Evolutionary conservation across 2,329 filamentous ascomycete species (phyloP).

Genomic region (Sarocladium brachiariae): DNA sequence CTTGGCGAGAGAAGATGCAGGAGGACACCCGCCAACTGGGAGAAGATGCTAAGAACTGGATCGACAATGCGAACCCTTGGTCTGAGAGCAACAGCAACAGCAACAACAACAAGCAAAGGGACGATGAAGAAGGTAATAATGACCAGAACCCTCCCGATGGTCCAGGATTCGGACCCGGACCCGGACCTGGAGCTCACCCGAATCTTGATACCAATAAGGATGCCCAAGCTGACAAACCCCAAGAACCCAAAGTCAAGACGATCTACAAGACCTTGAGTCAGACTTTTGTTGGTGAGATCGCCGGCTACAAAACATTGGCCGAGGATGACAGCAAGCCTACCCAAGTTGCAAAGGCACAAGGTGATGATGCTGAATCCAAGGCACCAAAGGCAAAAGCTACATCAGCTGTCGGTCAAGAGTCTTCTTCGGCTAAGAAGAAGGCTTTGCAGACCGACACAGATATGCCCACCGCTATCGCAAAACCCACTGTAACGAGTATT

Average conservation of each 20-base stretch:
- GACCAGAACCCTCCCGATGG: not conserved
- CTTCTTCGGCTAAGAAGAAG: conserved; percentile 14
- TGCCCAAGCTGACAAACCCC: conserved; percentile 1
- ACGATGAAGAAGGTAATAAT: conserved; percentile 8
- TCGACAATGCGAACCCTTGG: not conserved
- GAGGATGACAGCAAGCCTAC: conserved; percentile 11
- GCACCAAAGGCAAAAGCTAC: conserved; percentile 14
- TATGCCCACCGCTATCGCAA: conserved; percentile 11
- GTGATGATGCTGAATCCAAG: conserved; percentile 13
- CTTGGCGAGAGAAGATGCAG: not conserved
- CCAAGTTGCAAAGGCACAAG: conserved; percentile 5
- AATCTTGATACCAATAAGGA: not conserved
- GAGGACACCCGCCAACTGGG: not conserved
- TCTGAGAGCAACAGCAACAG: conserved; percentile 1
- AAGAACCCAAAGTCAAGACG: conserved; percentile 2
- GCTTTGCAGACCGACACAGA: not conserved
- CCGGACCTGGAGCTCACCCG: not conserved
- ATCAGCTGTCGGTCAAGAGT: conserved; percentile 17
- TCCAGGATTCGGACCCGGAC: not conserved
- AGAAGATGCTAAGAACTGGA: conserved; percentile 1
- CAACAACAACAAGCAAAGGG: conserved; percentile 3
- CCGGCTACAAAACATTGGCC: not conserved
- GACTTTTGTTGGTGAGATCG: conserved; percentile 5
- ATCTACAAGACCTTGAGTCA: conserved; percentile 3
- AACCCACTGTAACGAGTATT: conserved; percentile 8